These are phyloP conservation scores for Neonectria hederae DNA, from an alignment of 2,329 filamentous ascomycete genomes.

Conservation along the genomic window DNA sequence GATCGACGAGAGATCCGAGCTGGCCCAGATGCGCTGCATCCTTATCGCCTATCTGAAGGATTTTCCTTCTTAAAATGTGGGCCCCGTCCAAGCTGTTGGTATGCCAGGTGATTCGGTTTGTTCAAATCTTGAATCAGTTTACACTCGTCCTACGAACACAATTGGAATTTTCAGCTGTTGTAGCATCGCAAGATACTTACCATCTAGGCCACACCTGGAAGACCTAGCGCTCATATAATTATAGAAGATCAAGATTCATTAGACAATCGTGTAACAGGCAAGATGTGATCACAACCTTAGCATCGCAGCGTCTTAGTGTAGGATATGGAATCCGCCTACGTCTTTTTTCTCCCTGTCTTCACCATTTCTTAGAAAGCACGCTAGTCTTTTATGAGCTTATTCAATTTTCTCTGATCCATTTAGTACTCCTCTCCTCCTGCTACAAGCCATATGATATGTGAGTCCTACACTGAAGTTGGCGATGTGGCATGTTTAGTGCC, in stretches of 20 bases:
- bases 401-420: neutral
- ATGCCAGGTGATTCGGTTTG: neutral
- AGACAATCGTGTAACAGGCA: neutral
- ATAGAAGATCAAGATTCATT: neutral
- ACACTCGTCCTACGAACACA: neutral
- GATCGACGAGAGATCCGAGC: slow-evolving; percentile 25
- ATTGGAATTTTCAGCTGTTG: neutral
- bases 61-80: slow-evolving; percentile 9
- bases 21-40: slow-evolving; percentile 14
- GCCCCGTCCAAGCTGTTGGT: slow-evolving; percentile 1
- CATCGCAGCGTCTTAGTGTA: neutral
- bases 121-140: neutral
- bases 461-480: neutral
- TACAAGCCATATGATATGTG: neutral
- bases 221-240: too few relatives aligned
- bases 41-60: slow-evolving; percentile 29
- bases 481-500: neutral
- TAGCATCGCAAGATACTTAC: neutral
- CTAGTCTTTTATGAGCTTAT: too few relatives aligned
- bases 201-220: too few relatives aligned
- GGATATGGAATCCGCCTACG: neutral
- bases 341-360: neutral
- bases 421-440: neutral
- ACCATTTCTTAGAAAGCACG: neutral
- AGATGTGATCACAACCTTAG: neutral